phyloP scores from a whole-genome alignment of 2,329 filamentous ascomycete genomes.

The Fusarium tanahbumbuense region DNA sequence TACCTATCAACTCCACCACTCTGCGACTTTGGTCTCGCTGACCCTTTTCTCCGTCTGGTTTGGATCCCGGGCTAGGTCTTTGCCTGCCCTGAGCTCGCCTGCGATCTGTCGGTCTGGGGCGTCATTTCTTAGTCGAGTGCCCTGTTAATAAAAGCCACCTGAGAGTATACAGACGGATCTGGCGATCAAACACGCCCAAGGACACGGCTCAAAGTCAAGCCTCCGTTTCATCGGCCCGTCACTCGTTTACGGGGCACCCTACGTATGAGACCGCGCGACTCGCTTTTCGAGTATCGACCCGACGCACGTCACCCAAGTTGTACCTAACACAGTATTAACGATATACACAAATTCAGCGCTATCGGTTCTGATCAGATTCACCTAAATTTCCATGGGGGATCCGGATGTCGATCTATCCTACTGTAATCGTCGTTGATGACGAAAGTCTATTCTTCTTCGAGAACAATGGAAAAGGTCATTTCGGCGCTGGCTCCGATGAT shows the following conservation, averaged over 20 bases:
- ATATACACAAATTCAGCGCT: not conserved
- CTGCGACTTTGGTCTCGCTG: not conserved
- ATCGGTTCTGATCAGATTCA: not conserved
- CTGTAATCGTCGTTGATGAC: not conserved
- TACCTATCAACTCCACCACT: constrained; percentile 15
- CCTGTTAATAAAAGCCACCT: constrained; percentile 29
- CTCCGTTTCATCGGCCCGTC: constrained; percentile 38
- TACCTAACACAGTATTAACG: not conserved
- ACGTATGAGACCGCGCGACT: constrained; percentile 4
- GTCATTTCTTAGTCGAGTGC: constrained; percentile 5
- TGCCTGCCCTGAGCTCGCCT: constrained; percentile 7
- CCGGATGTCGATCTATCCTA: not conserved
- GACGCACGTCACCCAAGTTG: constrained; percentile 5
- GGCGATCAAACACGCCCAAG: constrained; percentile 33
- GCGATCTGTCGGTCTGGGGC: constrained; percentile 12
- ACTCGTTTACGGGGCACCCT: constrained; percentile 15
- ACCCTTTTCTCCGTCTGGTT: constrained; percentile 8
- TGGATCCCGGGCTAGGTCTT: not conserved
- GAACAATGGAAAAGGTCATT: constrained; percentile 17
- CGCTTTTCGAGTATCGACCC: constrained; percentile 13
- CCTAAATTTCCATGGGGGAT: constrained; percentile 1
- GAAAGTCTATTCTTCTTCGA: constrained; percentile 15
- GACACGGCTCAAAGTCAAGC: constrained; percentile 26
- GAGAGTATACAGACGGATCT: constrained; percentile 24
- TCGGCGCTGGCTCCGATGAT: constrained; percentile 8